Base-by-base conservation (phyloP, 2,329 filamentous ascomycete genomes). In the Diaporthe citriasiana region DNA sequence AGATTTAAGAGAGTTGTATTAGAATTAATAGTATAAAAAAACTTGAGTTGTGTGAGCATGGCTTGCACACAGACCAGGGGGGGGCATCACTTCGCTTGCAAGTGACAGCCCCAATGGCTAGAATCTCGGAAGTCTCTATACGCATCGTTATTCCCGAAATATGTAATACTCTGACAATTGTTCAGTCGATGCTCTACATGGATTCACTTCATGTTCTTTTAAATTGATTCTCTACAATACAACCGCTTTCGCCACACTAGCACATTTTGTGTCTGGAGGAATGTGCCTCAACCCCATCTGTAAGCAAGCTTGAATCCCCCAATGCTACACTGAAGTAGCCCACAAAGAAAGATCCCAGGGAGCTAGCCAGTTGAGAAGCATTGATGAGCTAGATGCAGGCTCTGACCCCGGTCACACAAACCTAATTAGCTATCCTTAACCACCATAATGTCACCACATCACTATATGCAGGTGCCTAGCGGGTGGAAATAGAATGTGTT, bases 141-240 rank as follows among this genome's bases (percentile, higher is more conserved):
- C n/a, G n/a, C n/a, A n/a, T n/a, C n/a, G n/a, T n/a, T n/a, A n/a
- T n/a, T n/a, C n/a, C n/a, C 15, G 5, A 19, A 35, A 33, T 5
- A 30, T 3, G 1, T 4, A n/a, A 0, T 1, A 8, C 4, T 35
- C 19, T 35, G 12, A 22, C 8, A 6, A 0, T 35, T 2, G 12
- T 15, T n/a, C 22, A 19, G 17, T 13, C 4, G 33, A 33, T 33
- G 8, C 15, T 55, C 19, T n/a, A 2, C 13, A 27, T 0, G 0
- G 5, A 6, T 4, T 9, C 0, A 19, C 12, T 22, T 50, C 22
- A n/a, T 50, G 9, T 4, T 50, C 10, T 22, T 8, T 3, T 22
- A n/a, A n/a, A n/a, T n/a, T n/a, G n/a, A n/a, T n/a, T n/a, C n/a
- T n/a, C n/a, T n/a, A n/a, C n/a, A n/a, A n/a, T 9, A 35, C 4